phyloP scores from a whole-genome alignment of 345 rosid genomes.

The Erucastrum elatum region DNA sequence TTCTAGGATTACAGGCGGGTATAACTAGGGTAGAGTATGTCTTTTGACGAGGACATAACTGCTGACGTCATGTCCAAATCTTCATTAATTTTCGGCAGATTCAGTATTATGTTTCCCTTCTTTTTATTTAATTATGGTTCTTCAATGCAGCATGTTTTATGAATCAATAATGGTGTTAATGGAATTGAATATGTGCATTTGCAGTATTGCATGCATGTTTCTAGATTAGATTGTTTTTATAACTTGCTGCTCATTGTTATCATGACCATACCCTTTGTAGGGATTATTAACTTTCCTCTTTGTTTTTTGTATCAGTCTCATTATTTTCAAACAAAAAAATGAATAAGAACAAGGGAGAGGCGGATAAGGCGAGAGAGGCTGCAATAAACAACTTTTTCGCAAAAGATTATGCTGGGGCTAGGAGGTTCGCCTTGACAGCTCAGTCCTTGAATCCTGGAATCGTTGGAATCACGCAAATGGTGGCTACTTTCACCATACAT shows the following conservation, averaged over 20 bases:
- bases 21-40: neutral
- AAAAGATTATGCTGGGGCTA: conserved; percentile 52
- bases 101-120: neutral
- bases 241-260: neutral
- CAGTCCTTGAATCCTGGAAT: conserved; percentile 57
- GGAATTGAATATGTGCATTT: neutral
- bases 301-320: neutral
- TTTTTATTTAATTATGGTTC: neutral
- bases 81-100: neutral
- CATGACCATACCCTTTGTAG: neutral
- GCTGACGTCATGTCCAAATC: neutral
- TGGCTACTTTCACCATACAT: conserved; percentile 54
- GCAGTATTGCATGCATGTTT: too few relatives aligned
- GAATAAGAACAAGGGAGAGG: conserved; percentile 64
- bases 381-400: conserved; percentile 54
- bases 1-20: neutral
- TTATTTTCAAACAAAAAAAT: conserved; percentile 18
- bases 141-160: conserved; percentile 16
- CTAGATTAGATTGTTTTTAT: too few relatives aligned
- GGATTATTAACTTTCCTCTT: neutral
- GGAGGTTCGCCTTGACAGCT: conserved; percentile 64
- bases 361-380: conserved; percentile 53
- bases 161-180: neutral
- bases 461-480: conserved; percentile 57
- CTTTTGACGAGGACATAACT: neutral